These are phyloP conservation scores for Heterobasidion occidentale DNA, from an alignment of 1,284 basidiomycete species.

Conservation along the genomic window DNA sequence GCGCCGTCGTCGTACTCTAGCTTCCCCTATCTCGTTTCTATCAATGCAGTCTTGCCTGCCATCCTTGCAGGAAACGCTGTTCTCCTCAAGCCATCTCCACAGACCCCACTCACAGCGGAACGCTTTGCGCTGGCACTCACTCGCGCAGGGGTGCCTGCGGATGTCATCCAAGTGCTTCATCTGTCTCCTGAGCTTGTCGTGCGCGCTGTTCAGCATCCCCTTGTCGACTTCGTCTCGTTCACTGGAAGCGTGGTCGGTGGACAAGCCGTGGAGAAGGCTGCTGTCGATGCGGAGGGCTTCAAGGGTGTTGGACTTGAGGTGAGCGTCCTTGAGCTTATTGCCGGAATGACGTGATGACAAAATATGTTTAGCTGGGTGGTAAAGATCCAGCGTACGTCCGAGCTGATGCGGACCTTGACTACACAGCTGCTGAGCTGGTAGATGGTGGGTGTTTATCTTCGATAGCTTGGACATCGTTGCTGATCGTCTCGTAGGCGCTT, in stretches of 20 bases:
- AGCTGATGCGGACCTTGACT: slow-evolving; percentile 77
- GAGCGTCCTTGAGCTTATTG: slow-evolving; percentile 3
- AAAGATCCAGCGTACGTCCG: slow-evolving; percentile 96
- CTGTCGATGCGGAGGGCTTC: slow-evolving; percentile 58
- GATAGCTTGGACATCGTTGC: not conserved
- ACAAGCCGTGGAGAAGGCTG: slow-evolving; percentile 53
- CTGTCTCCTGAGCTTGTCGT: slow-evolving; percentile 62
- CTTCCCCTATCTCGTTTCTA: slow-evolving; percentile 82
- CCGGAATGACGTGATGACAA: not conserved
- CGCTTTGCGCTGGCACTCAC: slow-evolving; percentile 65
- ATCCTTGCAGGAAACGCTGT: slow-evolving; percentile 86
- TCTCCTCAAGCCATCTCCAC: slow-evolving; percentile 90
- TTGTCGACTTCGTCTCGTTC: slow-evolving; percentile 81
- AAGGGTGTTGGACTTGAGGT: slow-evolving; percentile 78
- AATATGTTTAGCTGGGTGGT: slow-evolving; percentile 69
- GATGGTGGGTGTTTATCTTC: slow-evolving; percentile 51
- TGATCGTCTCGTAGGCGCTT: slow-evolving; percentile 47
- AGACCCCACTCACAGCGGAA: slow-evolving; percentile 86
- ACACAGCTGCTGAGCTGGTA: slow-evolving; percentile 80
- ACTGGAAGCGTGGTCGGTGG: slow-evolving; percentile 81
- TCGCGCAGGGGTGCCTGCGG: slow-evolving; percentile 70
- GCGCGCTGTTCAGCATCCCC: slow-evolving; percentile 57
- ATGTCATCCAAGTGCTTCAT: slow-evolving; percentile 77
- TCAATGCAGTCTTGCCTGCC: slow-evolving; percentile 89
- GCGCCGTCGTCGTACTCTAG: slow-evolving; percentile 28